Conservation (phyloP, 805 yeast genomes). For the Suhomyces faveliae region DNA sequence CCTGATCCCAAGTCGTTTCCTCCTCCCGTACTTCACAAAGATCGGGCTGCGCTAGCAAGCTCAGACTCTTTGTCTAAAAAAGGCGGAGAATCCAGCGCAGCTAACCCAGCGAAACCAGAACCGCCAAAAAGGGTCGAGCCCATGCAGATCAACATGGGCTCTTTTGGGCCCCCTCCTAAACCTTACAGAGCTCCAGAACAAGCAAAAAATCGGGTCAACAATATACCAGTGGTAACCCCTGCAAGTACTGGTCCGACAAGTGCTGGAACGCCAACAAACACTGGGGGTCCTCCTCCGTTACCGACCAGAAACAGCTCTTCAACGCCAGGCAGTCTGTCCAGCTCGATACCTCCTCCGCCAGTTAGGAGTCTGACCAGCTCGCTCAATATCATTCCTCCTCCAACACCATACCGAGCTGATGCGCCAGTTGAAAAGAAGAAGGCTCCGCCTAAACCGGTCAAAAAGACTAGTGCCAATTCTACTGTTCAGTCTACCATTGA, state of each 20-base stretch:
- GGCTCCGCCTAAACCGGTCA: slow-evolving; percentile 45
- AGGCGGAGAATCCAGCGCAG: too few relatives aligned
- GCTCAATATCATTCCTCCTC: slow-evolving; percentile 1
- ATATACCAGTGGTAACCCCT: neutral
- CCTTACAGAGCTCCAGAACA: slow-evolving; percentile 16
- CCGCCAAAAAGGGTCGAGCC: slow-evolving; percentile 14
- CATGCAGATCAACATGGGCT: slow-evolving; percentile 34
- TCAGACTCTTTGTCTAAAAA: neutral
- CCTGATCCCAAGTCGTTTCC: slow-evolving; percentile 39
- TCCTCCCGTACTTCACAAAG: slow-evolving; percentile 42
- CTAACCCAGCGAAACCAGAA: slow-evolving; percentile 12
- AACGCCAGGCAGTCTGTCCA: too few relatives aligned
- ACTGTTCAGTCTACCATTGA: neutral
- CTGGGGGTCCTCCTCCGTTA: slow-evolving; percentile 5
- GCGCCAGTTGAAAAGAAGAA: slow-evolving; percentile 18
- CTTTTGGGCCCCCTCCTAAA: slow-evolving; percentile 47
- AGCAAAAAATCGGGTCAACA: neutral
- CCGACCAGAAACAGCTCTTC: neutral
- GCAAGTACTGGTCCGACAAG: too few relatives aligned
- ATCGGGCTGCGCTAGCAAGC: slow-evolving; percentile 15
- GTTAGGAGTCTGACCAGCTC: neutral
- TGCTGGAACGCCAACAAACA: neutral
- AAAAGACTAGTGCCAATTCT: too few relatives aligned
- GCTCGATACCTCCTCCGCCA: neutral
- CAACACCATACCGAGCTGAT: slow-evolving; percentile 1